Evolutionary conservation across 208 protist genomes (phyloP), one percentile per base, ranked within the genome.

Genomic region (Zelonia costaricensis): DNA sequence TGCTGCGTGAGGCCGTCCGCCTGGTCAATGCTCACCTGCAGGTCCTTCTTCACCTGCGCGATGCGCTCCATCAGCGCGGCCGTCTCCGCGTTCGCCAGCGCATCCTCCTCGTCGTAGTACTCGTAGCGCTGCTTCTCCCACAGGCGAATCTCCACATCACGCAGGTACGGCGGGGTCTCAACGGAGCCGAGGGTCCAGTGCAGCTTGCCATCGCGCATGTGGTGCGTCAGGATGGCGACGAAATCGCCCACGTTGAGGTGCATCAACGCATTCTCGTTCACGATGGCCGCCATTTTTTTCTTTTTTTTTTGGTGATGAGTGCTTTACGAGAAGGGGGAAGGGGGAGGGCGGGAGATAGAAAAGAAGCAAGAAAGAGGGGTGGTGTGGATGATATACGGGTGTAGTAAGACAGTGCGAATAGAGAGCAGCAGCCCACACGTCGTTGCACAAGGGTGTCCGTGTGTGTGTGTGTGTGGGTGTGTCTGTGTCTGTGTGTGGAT

Each of bases 181-280:
- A 94, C 85, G 20, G 57, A 75, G 40, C 88, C 85, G 18, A 94
- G 82, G 2, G 81, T 94, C 86, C 88, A 94, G 60, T 84, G 80
- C 33, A 85, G 49, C 47, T 81, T 80, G 63, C 69, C 62, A 33
- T 80, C 74, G n/a, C 69, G 78, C 55, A 65, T 69, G 57, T 80
- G 42, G 35, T 81, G 71, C n/a, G 76, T 86, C 51, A 83, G 62
- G 15, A 94, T 59, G 36, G 74, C 85, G 28, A 94, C 79, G 45
- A 92, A 78, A 67, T 94, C 81, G 16, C 85, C 88, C 40, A 88
- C 75, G 63, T 78, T 74, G n/a, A 89, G 64, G 48, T 79, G 64
- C 39, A 75, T 44, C 40, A 80, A 45, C 51, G 69, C 69, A 59
- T 72, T 46, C 25, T 81, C 63, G n/a, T 72, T 55, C 15, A 64